Base-by-base conservation (phyloP, 169 alveolate species). In the Plasmodium vivax region DNA sequence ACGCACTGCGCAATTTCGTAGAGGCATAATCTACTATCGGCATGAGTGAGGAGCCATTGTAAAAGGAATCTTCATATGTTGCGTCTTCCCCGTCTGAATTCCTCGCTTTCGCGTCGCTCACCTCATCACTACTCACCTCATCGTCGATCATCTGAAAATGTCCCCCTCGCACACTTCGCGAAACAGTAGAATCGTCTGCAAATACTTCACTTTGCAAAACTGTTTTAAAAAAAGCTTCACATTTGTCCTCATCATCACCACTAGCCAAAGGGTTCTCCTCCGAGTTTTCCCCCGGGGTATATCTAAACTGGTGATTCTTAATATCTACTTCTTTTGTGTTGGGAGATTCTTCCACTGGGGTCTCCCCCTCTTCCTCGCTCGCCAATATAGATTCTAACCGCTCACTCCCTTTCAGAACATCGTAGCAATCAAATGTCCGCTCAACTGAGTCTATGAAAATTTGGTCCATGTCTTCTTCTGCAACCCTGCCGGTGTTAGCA, bases 371-470 rank as follows among this genome's bases (percentile, higher is more conserved):
- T 14, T 10, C 30, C 51, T 9, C 38, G 82, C 71, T 77, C 54
- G 71, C 2, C 41, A 87, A 54, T 47, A 87, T 51, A 19, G 93
- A 87, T 54, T 75, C 74, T 32, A 87, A 9, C 7, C 12, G 10
- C 43, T 71, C 68, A 77, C 81, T 41, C 10, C 16, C 47, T 16
- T 87, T 41, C 30, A 87, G 62, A 16, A 79, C 27, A 3, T 87
- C 83, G 56, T 87, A 87, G 34, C 93, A 87, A 75, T 79, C 38
- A 87, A 87, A 77, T 51, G 68, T 36, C 14, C 77, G 19, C 14
- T 19, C 68, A 77, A 87, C 32, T 19, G 93, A 87, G 82, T 51
- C 43, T 79, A 56, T 41, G 71, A 87, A 87, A 54, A 87, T 47
- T 30, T 77, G 38, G 81, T 87, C 93, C 7, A 71, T 14, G 27